Evolutionary conservation across 257 asterid genomes (phyloP).

Genomic region (Solanum medicagineum): DNA sequence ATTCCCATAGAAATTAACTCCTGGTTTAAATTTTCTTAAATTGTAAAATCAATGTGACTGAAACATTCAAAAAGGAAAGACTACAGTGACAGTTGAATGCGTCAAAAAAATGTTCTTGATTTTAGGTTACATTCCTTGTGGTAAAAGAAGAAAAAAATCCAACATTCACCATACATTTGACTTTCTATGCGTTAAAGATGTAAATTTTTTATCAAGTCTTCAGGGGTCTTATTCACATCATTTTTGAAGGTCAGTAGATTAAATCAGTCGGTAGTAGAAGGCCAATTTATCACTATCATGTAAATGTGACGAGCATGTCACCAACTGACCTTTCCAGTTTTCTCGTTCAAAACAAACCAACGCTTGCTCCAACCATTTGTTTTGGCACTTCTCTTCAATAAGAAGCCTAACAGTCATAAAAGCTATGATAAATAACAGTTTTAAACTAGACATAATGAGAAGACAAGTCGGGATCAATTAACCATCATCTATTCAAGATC

Average conservation of each 20-base stretch:
- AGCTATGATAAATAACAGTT: background rate
- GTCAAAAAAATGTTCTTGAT: background rate
- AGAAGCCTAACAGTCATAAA: constrained; percentile 44
- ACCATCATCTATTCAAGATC: background rate
- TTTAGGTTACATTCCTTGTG: background rate
- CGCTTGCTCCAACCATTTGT: constrained; percentile 82
- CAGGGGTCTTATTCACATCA: background rate
- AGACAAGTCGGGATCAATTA: background rate
- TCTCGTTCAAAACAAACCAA: constrained; percentile 95
- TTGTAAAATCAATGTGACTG: background rate
- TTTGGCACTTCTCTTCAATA: constrained; percentile 84
- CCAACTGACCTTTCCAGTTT: constrained; percentile 83
- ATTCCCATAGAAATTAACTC: background rate
- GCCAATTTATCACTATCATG: background rate
- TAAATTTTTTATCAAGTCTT: background rate
- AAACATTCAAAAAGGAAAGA: background rate
- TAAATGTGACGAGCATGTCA: background rate
- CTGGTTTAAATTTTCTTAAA: background rate
- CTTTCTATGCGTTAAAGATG: background rate
- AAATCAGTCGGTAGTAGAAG: background rate
- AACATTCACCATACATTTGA: background rate
- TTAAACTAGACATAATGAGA: background rate
- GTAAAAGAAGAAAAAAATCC: background rate
- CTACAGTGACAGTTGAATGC: background rate
- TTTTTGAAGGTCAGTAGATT: background rate